Base-by-base conservation (phyloP, 352 stramenopile genomes). In the Phytophthora quininea region DNA sequence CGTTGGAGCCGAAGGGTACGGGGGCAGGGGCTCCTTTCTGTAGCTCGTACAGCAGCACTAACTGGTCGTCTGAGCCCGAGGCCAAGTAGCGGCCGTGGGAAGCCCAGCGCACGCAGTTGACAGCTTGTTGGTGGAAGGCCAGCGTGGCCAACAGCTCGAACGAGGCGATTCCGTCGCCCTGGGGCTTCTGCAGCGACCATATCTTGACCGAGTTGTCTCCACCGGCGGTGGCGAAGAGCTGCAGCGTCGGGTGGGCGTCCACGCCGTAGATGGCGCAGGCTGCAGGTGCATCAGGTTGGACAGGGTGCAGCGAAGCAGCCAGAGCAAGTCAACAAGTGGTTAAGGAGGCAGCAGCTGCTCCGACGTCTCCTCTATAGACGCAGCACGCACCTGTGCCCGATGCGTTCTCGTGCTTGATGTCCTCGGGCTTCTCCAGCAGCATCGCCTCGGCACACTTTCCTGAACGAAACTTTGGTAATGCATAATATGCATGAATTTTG, bases 51-150 rank as follows among this genome's bases (percentile, higher is more conserved):
- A 96, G 73, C n/a, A 92, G 55, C 58, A 94, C 82, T 62, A 93
- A 64, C 50, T 94, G 86, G 67, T 96, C 88, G 61, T 96, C 88
- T 3, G 88, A 91, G 4, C 86, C 86, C 19, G 88, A 95, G 24
- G 88, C 88, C 48, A 96, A 81, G 57, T 92, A 95, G 24, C 81
- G 80, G 7, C 88, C 88, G 42, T 93, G 86, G 24, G 68, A 73
- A 11, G 88, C 86, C 88, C 88, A 96, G 11, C 88, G 88, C 53
- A 96, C 86, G 54, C 86, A 93, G 64, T 96, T 96, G 46, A 96
- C 88, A 3, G 88, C 86, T 67, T 95, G 86, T 59, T 95, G 80
- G 68, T 96, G 88, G 60, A 89, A 90, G 35, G 79, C 71, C 48
- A 96, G 69, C 56, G 88, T 96, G 35, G 85, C 86, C 24, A 96